Percentiles rank a stretch among this genome's conserved stretches.
phyloP scores from a whole-genome alignment of 208 protist species.

The Leishmania tropica region DNA sequence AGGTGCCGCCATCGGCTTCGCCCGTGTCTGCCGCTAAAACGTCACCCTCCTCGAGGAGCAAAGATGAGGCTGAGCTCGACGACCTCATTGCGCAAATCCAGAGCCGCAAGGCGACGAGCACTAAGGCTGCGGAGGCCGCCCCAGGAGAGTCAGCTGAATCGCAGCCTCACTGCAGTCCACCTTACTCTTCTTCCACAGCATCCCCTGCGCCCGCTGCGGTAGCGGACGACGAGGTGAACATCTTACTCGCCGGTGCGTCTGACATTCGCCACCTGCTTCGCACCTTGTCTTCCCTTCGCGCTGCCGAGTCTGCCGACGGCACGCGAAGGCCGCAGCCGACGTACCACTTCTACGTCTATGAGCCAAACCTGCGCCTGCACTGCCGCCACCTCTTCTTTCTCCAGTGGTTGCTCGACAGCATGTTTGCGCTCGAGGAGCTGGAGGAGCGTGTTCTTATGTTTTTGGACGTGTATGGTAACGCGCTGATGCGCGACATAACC shows the following conservation, averaged over 20 bases:
- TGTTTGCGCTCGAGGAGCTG: constrained; percentile 83
- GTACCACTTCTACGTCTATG: constrained; percentile 90
- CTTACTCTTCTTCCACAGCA: background rate
- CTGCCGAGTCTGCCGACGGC: constrained; percentile 19
- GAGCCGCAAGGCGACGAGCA: constrained; percentile 1
- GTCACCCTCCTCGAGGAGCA: constrained; percentile 1
- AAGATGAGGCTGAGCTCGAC: constrained; percentile 44
- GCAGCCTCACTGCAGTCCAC: too few species aligned
- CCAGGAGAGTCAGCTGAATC: background rate
- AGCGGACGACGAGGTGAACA: constrained; percentile 26
- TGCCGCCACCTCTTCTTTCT: constrained; percentile 91
- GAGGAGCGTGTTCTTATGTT: constrained; percentile 93
- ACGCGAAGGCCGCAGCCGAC: background rate
- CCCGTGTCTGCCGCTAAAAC: background rate
- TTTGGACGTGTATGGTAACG: constrained; percentile 87
- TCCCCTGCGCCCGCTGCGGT: background rate
- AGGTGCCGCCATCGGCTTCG: background rate
- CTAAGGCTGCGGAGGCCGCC: background rate
- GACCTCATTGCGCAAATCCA: constrained; percentile 46
- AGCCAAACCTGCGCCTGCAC: constrained; percentile 86
- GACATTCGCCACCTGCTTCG: constrained; percentile 89
- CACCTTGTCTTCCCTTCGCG: constrained; percentile 68
- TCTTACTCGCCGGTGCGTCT: constrained; percentile 74
- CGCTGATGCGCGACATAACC: constrained; percentile 73
- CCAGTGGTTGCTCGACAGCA: constrained; percentile 91